phyloP scores from a whole-genome alignment of 2,329 filamentous ascomycete species.

The Xylariaceae sp. region DNA sequence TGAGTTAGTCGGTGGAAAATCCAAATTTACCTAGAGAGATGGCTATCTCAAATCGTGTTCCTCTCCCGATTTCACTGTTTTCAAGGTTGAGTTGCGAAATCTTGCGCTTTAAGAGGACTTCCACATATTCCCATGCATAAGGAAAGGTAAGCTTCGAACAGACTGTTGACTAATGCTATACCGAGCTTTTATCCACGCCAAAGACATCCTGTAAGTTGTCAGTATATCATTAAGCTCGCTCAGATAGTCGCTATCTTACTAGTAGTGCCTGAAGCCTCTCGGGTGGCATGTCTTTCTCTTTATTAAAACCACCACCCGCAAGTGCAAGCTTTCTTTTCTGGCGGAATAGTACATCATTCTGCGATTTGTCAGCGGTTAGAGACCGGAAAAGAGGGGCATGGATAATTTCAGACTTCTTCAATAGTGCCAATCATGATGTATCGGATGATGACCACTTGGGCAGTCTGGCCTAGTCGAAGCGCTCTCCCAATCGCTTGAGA shows the following conservation, averaged over 20 bases:
- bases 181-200: neutral
- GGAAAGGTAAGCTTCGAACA: too few species aligned
- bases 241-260: neutral
- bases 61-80: too few species aligned
- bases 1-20: too few species aligned
- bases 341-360: slow-evolving; percentile 11
- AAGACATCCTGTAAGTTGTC: slow-evolving; percentile 3
- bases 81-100: too few species aligned
- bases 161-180: neutral
- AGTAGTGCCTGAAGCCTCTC: slow-evolving; percentile 1
- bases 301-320: slow-evolving; percentile 2
- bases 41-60: too few species aligned
- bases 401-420: slow-evolving; percentile 31
- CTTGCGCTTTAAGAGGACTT: too few species aligned
- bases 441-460: slow-evolving; percentile 33
- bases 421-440: slow-evolving; percentile 37
- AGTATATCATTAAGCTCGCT: neutral
- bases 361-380: neutral
- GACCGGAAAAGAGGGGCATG: neutral
- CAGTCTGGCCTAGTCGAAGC: slow-evolving; percentile 36
- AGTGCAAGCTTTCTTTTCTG: slow-evolving; percentile 14
- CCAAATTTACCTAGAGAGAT: too few species aligned
- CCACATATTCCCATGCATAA: too few species aligned
- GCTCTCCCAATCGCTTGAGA: slow-evolving; percentile 38
- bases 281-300: neutral